These are phyloP conservation scores for Coemansia sp. DNA, from an alignment of 192 early-diverging fungal genomes.

Conservation along the genomic window DNA sequence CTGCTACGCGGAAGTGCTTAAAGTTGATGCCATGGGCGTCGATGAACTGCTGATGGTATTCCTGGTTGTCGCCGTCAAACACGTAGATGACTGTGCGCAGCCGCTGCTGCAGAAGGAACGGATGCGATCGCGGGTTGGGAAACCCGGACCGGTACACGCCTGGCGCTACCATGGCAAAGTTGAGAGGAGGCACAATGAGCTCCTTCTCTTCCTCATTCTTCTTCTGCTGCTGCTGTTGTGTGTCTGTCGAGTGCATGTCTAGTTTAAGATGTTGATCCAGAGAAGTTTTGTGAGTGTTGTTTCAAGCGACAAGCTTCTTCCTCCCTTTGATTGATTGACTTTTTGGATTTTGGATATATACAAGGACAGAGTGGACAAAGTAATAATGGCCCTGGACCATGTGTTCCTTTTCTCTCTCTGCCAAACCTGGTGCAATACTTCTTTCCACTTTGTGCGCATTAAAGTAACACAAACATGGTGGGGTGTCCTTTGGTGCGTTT, in stretches of 20 bases:
- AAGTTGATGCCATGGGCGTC: conserved; percentile 69
- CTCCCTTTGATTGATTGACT: too few species aligned
- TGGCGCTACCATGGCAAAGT: conserved; percentile 92
- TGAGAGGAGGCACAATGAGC: conserved; percentile 85
- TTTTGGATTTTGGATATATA: too few species aligned
- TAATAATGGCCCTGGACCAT: too few species aligned
- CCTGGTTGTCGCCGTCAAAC: conserved; percentile 71
- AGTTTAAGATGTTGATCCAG: neutral
- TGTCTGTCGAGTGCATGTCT: neutral
- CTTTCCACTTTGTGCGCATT: too few species aligned
- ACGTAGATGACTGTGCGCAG: conserved; percentile 88
- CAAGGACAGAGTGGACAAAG: too few species aligned
- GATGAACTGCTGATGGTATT: conserved; percentile 71
- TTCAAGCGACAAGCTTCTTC: too few species aligned
- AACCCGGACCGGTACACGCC: conserved; percentile 94
- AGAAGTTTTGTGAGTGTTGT: too few species aligned
- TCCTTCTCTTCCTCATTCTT: conserved; percentile 15
- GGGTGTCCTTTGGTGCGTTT: too few species aligned
- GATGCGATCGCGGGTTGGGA: conserved; percentile 87
- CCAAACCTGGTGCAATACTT: neutral
- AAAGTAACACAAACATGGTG: too few species aligned
- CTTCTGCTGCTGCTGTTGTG: neutral
- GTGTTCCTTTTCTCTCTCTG: too few species aligned
- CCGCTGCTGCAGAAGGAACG: conserved; percentile 82
- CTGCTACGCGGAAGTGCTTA: conserved; percentile 78